A percentile compares a stretch with the other conserved stretches of the same genome.
Conservation (phyloP, 192 early-diverging fungal genomes). For the Backusella luteola region DNA sequence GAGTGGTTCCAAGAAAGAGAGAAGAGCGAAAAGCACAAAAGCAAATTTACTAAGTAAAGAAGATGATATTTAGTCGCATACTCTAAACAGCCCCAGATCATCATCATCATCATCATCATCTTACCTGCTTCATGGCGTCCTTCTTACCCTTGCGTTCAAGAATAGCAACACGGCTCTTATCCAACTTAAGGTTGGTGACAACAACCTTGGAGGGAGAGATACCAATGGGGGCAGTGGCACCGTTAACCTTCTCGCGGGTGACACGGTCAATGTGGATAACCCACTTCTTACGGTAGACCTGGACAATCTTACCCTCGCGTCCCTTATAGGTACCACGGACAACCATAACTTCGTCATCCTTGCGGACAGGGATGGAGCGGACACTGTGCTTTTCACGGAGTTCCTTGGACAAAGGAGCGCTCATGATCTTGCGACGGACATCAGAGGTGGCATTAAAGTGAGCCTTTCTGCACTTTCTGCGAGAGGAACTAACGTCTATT, state of each 20-base stretch:
- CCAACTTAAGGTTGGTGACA: conserved; percentile 91
- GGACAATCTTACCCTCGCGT: conserved; percentile 92
- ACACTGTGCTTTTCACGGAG: conserved; percentile 95
- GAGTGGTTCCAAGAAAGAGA: conserved; percentile 8
- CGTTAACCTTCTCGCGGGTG: conserved; percentile 97
- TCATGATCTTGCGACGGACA: conserved; percentile 91
- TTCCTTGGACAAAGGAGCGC: conserved; percentile 95
- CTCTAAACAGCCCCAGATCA: not conserved
- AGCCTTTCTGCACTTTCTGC: conserved; percentile 94
- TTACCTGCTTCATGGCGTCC: conserved; percentile 36
- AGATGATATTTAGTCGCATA: not conserved
- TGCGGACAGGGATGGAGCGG: conserved; percentile 95
- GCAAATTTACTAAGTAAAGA: not conserved
- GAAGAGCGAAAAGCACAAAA: not conserved
- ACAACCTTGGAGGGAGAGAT: conserved; percentile 99
- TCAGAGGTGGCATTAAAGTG: conserved; percentile 97
- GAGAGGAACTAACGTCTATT: conserved; percentile 82
- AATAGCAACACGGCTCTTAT: conserved; percentile 93
- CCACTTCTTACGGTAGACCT: conserved; percentile 99
- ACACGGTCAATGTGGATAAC: conserved; percentile 99
- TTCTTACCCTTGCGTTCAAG: conserved; percentile 79
- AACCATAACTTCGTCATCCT: conserved; percentile 97
- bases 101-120: not conserved
- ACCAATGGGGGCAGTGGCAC: conserved; percentile 85
- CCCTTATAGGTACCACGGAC: conserved; percentile 95